Evolutionary conservation across 768 basidiomycete species (phyloP), one percentile per base, ranked within the genome.

Genomic region (Termitomyces sp.): DNA sequence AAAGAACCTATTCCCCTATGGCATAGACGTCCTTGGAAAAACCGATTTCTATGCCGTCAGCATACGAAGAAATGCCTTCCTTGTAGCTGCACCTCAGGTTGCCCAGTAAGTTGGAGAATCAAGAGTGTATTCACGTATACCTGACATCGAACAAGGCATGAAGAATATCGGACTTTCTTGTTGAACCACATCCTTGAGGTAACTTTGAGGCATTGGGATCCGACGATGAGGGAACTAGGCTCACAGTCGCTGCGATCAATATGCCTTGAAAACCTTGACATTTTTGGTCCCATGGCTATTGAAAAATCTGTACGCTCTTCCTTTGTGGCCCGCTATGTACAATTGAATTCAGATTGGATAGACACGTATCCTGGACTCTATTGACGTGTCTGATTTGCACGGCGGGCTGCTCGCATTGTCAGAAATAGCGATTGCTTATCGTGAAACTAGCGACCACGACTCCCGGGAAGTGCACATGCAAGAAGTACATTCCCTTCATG

Each of bases 11-110:
- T 95, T 98, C 69, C 87, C 92, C 45, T 89, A 96, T 73, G 97
- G 97, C 2, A 97, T 99, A 61, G 93, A 94, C 67, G 89, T 98
- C 26, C 76, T 99, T 45, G 82, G 87, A 42, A 91, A 92, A 69
- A 92, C 91, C 0, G 97, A 99, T 74, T 98, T 98, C 72, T 98
- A 93, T 74, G 88, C 93, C 40, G 90, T 98, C 58, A 91, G 94
- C 64, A 78, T 93, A 26, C 77, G 93, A 53, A 81, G 88, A 62
- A 89, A 92, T 62, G 87, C 96, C 0, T 97, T 94, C 69, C 73
- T 92, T n/a, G 71, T 79, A 16, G 91, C 93, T 40, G 93, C 94
- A 55, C 88, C 90, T 45, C 85, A 90, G 66, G 91, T 97, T 44
- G 91, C 95, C 32, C 80, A 83, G 95, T 96, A 68, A 68, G 91